Base-by-base conservation (phyloP, 1,139 yeast genomes). In the Meyerozyma sp. region DNA sequence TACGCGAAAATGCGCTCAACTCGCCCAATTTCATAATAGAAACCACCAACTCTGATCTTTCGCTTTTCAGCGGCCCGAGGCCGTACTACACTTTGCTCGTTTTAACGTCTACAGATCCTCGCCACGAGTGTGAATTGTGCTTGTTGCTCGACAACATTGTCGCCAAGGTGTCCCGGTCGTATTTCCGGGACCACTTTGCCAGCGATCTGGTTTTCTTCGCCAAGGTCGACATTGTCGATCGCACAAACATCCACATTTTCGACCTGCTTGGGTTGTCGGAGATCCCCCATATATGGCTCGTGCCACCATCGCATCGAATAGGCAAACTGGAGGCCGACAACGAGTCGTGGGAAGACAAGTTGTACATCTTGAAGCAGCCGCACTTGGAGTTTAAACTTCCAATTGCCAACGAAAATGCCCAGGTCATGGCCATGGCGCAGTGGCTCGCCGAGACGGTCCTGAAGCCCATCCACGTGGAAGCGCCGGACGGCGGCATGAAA, bases 241-340 rank as follows among this genome's bases (percentile, higher is more conserved):
- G 68, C 29, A 52, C 65, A 8, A 65, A 72, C 40, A 51, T 66
- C 10, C 55, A 48, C 5, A 45, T 70, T 10, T 75, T 79, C 47
- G 58, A 63, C 25, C 59, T 62, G 20, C 53, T 82, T 42, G 59
- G 65, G 4, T 55, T 84, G 44, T 60, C 59, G 4, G 63, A 78
- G 3, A 77, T 83, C 3, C 93, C 94, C 1, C 82, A 79, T 48
- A 51, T 82, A 9, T 79, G 89, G 79, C 64, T 84, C 3, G 71
- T 79, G 45, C 88, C 88, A 2, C 86, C 86, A 4, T 62, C 40
- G 20, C 27, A 13, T 18, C n/a, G 37, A 1, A 18, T 21, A 18
- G 37, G 26, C 7, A 13, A 26, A 4, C 34, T 50, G 4, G 57
- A 56, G 7, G 50, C 52, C 13, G 58, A 57, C 20, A 51, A 43